These are phyloP conservation scores for Tremellales sp. DNA, from an alignment of 1,284 basidiomycete genomes.

Conservation along the genomic window DNA sequence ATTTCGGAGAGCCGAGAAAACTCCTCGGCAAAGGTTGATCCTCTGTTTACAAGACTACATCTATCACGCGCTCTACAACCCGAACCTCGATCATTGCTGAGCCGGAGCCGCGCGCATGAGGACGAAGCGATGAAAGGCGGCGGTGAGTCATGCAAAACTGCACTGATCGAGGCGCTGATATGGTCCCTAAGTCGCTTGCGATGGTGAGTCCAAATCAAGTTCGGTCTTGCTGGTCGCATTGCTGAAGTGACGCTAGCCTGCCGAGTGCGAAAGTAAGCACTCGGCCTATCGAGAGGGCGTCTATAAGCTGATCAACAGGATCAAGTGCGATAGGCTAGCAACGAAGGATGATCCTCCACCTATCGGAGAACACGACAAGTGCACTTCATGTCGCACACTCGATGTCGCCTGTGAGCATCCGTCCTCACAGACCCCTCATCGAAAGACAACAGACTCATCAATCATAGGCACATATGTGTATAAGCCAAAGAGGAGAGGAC, in stretches of 20 bases:
- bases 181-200: not conserved
- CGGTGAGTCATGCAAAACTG: no score
- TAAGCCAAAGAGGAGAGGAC: not conserved
- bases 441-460: not conserved
- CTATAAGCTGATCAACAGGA: not conserved
- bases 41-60: no score
- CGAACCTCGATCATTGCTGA: no score
- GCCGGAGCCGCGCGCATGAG: no score
- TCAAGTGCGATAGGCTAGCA: not conserved
- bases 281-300: not conserved
- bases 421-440: not conserved
- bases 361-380: not conserved
- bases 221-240: no score
- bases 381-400: not conserved
- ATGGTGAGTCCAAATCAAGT: not conserved
- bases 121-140: no score
- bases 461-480: not conserved
- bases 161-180: no score
- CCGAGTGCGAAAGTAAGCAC: not conserved
- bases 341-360: not conserved
- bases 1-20: no score
- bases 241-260: not conserved
- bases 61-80: no score
- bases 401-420: not conserved
- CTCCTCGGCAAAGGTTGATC: no score